Evolutionary conservation across 2,329 filamentous ascomycete species (phyloP), one percentile per base, ranked within the genome.

Genomic region (Ophiognomonia clavigignenti-juglandacearum): DNA sequence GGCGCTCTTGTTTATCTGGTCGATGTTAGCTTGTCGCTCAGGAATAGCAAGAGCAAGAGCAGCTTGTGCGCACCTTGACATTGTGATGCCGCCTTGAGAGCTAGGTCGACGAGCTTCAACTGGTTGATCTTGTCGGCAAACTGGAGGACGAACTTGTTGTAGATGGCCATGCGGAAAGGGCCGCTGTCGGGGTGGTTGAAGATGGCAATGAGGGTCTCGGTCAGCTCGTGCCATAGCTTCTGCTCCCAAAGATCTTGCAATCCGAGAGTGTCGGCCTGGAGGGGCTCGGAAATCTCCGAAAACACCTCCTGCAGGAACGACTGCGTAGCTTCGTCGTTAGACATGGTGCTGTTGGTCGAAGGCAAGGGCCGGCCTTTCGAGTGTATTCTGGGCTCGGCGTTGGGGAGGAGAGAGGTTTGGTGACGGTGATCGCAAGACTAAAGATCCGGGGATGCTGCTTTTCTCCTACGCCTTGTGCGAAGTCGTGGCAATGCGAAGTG

Each of bases 121-220:
- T 97, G 92, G 72, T 97, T 98, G 77, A 98, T 96, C 78, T 95
- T 96, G 66, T 96, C 91, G 56, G 91, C 89, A 64, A 98, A 98
- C 68, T 86, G 93, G 66, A 92, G 81, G 68, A 98, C 86, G 74
- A 98, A 98, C 59, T 83, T 83, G 71, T 93, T 89, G 77, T 93
- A 98, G 68, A 98, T 86, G 51, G 83, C 75, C 72, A 98, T 80
- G 62, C 92, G 85, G 72, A 95, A 89, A 49, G 82, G 76, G 47
- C 83, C 85, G 69, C 91, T 97, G 63, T 84, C 81, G 37, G 86
- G 78, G 59, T 88, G 73, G 61, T 84, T 83, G 74, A 96, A 98
- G 78, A 92, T 96, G 57, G 87, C 79, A 58, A 96, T 75, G 47
- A 98, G 80, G 44, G 85, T 77, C 63, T 96, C 86, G 29, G 93